Evolutionary conservation across 805 yeast genomes (phyloP), one percentile per base, ranked within the genome.

Genomic region (Wickerhamomyces bisporus): DNA sequence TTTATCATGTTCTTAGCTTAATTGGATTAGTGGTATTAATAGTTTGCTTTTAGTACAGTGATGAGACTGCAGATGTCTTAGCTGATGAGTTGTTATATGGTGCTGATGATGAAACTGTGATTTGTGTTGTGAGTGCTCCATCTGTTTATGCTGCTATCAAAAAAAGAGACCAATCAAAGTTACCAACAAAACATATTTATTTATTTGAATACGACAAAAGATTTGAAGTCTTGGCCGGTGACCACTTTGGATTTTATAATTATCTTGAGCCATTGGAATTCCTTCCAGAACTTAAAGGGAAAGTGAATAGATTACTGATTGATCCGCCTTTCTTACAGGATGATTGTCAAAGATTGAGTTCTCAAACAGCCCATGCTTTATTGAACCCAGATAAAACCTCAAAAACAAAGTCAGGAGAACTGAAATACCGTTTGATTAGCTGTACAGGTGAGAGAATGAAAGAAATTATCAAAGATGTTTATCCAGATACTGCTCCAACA

Each of bases 371-470:
- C 0, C 68, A 77, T 20, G 69, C 75, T 19, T 58, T 88, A 35
- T 55, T 85, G 38, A 57, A 56, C 9, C 40, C 49, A 1, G 74
- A 77, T 31, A 61, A 55, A 31, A 53, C 58, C 1, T 35, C 50
- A 3, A 62, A 56, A 41, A 71, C 79, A 0, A 49, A 46, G 11
- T 16, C 41, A 7, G 81, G 81, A 1, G 66, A 48, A 23, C 34
- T 46, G 11, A 63, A 65, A 40, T 71, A 70, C 48, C 73, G 75
- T 48, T 53, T 84, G 26, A 71, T 86, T n/a, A 73, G 84, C 4
- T 83, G 91, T 47, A 88, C 97, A 2, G 96, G 96, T 26, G 96
- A 88, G 62, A 71, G 95, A 58, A 88, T 89, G 89, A 66, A 68
- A 17, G 71, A 72, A 3, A 60, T 82, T n/a, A 75, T 87, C 26